phyloP scores from a whole-genome alignment of 768 basidiomycete genomes.

The Amanita thiersii region DNA sequence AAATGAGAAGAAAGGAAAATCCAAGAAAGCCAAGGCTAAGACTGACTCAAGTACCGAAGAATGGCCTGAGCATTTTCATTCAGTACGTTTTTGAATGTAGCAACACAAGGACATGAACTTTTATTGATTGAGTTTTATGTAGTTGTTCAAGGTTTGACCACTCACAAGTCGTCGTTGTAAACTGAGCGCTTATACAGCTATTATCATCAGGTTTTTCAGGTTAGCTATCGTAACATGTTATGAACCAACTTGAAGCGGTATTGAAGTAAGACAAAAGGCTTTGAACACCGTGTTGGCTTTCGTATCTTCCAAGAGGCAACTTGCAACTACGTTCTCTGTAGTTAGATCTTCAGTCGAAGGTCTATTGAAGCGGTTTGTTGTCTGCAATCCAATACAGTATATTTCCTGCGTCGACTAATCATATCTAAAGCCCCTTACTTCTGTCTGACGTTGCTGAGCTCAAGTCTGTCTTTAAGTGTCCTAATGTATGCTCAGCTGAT shows the following conservation, averaged over 20 bases:
- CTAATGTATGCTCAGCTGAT: neutral
- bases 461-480: constrained; percentile 41
- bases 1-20: constrained; percentile 9
- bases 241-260: neutral
- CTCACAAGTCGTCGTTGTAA: no score
- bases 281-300: constrained; percentile 88
- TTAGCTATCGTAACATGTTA: no score
- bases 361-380: constrained; percentile 62
- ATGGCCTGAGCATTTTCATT: constrained; percentile 66
- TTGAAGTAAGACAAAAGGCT: constrained; percentile 39
- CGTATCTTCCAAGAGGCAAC: constrained; percentile 69
- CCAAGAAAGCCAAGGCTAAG: constrained; percentile 6
- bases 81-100: constrained; percentile 24
- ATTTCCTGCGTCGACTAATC: neutral
- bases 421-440: constrained; percentile 58
- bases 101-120: neutral
- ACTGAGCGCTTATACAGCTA: no score
- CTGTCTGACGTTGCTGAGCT: constrained; percentile 74
- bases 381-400: neutral
- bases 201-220: no score
- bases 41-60: no score
- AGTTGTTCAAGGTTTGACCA: constrained; percentile 53
- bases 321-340: constrained; percentile 73
- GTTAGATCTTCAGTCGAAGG: constrained; percentile 76
- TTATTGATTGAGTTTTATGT: constrained; percentile 3